Evolutionary conservation across 768 basidiomycete species (phyloP), one percentile per base, ranked within the genome.

Genomic region (Hericium coralloides): DNA sequence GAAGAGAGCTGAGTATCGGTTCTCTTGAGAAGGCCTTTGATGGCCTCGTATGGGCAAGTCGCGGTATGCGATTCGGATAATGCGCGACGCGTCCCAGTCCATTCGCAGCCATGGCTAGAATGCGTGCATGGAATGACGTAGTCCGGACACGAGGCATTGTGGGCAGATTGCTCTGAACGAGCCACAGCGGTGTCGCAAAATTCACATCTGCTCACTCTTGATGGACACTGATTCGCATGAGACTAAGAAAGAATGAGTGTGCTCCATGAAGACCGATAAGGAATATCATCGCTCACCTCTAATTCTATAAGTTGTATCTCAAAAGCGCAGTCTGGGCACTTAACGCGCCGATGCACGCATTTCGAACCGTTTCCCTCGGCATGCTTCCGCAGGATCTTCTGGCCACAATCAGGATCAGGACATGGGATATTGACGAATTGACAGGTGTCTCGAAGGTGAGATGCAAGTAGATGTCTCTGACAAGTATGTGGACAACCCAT

Each of bases 391-490:
- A 73, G 61, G 20, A 83, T 63, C 14, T 65, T 62, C 56, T 76
- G 67, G 23, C 66, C 66, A 62, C 86, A 87, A 37, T 71, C 69
- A 15, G 63, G 69, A 57, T 77, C 74, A 12, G 73, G 70, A 65
- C 85, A 88, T 10, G 68, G 62, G 4, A 83, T 76, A 58, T 79
- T 71, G 53, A 78, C 73, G 65, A 76, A 89, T 57, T 71, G 70
- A 60, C 91, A 93, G 25, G 74, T 67, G 6, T 83, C 80, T 55
- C 74, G 76, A 58, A 90, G 67, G 66, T 93, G 91, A 0, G 74
- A 62, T 7, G 76, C 71, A n/a, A 89, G 68, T 23, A 82, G 68
- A 64, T 88, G 86, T 31, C 91, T 73, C 65, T 93, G 84, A 57
- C 79, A 82, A 2, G 78, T 81, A 67, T 82, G 69, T 5, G 66